A percentile compares a stretch with the other conserved stretches of the same genome.
phyloP scores from a whole-genome alignment of 371 early-diverging fungal species.

The Mucor circinelloides region DNA sequence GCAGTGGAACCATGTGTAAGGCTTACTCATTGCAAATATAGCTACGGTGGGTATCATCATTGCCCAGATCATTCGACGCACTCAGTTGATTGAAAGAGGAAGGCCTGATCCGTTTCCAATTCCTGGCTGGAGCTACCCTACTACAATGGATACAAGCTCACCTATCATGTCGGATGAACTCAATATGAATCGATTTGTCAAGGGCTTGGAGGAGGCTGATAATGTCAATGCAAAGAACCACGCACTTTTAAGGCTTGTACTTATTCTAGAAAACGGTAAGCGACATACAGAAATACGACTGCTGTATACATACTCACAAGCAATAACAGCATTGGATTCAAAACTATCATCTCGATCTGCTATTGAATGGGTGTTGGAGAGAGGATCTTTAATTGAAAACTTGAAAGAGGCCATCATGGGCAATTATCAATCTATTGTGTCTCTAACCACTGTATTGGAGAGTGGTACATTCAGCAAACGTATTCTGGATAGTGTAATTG shows the following conservation, averaged over 20 bases:
- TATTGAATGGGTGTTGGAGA: constrained; percentile 63
- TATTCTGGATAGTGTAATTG: constrained; percentile 61
- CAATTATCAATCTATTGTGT: constrained; percentile 60
- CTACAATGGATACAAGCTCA: constrained; percentile 6
- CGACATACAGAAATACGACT: background rate
- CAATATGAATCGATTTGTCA: constrained; percentile 19
- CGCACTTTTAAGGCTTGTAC: constrained; percentile 58
- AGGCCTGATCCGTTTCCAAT: constrained; percentile 52
- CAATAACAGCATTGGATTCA: constrained; percentile 32
- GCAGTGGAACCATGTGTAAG: background rate
- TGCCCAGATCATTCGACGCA: constrained; percentile 61
- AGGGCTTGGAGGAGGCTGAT: constrained; percentile 49
- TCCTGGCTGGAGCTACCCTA: constrained; percentile 36
- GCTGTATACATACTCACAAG: background rate
- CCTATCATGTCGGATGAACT: constrained; percentile 26
- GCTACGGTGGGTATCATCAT: constrained; percentile 70
- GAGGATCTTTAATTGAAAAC: constrained; percentile 57
- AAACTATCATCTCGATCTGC: constrained; percentile 50
- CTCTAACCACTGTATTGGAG: constrained; percentile 56
- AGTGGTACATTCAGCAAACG: constrained; percentile 56
- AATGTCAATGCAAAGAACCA: constrained; percentile 50
- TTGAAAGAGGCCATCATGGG: constrained; percentile 67
- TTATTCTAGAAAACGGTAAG: constrained; percentile 62
- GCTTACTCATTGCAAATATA: constrained; percentile 16
- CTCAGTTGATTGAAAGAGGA: constrained; percentile 52